Conservation (phyloP, 1,284 basidiomycete genomes). For the Apiotrichum siamense region DNA sequence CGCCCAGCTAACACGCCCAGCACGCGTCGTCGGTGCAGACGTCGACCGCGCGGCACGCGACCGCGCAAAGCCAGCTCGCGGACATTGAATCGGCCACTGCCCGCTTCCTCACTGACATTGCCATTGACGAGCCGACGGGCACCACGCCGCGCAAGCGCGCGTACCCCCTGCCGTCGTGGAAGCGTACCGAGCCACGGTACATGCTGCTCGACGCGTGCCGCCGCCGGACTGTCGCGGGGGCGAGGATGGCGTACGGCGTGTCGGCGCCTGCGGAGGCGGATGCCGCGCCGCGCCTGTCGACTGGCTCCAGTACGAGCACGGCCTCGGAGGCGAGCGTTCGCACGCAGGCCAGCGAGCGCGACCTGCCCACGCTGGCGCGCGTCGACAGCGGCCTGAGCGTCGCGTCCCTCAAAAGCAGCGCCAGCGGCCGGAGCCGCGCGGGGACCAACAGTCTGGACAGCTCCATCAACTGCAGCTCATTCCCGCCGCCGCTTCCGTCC, state of each 20-base stretch:
- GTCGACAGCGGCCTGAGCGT: not conserved
- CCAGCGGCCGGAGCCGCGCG: not conserved
- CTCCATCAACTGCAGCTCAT: not conserved
- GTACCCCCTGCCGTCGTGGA: constrained; percentile 43
- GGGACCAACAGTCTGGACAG: too few relatives aligned
- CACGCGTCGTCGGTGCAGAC: constrained; percentile 21
- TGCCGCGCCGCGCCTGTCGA: not conserved
- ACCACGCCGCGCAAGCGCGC: constrained; percentile 47
- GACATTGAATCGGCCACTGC: constrained; percentile 27
- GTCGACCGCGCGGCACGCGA: constrained; percentile 15
- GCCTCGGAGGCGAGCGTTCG: not conserved
- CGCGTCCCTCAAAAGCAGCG: not conserved
- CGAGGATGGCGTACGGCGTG: not conserved
- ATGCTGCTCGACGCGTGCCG: constrained; percentile 17
- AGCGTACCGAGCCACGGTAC: constrained; percentile 38
- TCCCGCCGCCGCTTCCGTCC: not conserved
- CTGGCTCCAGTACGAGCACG: not conserved
- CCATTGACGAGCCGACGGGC: constrained; percentile 49
- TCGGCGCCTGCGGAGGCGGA: not conserved
- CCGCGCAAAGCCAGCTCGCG: constrained; percentile 23
- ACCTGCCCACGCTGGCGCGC: not conserved
- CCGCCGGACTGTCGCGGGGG: too few relatives aligned
- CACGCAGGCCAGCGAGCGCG: not conserved
- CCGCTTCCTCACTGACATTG: constrained; percentile 38
- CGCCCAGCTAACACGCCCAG: constrained; percentile 14